Conservation (phyloP, 805 yeast genomes). For the Pichia heedii region DNA sequence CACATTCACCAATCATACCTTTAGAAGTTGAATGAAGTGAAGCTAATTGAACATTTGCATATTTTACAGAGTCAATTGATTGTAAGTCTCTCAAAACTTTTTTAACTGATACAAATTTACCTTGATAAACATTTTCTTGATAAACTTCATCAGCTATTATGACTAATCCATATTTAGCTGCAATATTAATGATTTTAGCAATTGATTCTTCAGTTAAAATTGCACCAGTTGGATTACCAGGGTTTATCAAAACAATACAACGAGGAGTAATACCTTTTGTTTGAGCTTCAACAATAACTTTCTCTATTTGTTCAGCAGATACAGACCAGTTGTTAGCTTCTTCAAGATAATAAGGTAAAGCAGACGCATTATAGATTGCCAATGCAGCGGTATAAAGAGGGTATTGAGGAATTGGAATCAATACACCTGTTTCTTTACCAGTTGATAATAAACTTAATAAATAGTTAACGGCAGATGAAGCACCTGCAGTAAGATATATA, state of each 20-base stretch:
- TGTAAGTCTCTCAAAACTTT: conserved; percentile 64
- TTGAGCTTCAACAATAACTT: conserved; percentile 39
- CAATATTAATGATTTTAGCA: conserved; percentile 61
- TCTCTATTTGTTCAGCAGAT: conserved; percentile 54
- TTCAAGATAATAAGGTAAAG: conserved; percentile 79
- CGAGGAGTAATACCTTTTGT: conserved; percentile 53
- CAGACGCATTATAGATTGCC: conserved; percentile 71
- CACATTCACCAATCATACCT: conserved; percentile 98
- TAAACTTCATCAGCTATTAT: conserved; percentile 97
- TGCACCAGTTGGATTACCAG: conserved; percentile 98
- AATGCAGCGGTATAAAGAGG: conserved; percentile 95
- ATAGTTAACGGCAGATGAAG: conserved; percentile 86
- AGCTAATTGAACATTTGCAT: conserved; percentile 73
- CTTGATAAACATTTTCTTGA: conserved; percentile 82
- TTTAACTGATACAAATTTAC: conserved; percentile 78
- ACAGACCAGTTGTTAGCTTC: conserved; percentile 83
- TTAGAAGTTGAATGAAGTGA: conserved; percentile 96
- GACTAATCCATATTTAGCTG: conserved; percentile 77
- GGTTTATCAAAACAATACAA: conserved; percentile 87
- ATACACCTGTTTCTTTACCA: conserved; percentile 63
- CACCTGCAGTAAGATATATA: conserved; percentile 86
- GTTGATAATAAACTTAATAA: conserved; percentile 61
- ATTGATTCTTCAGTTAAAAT: conserved; percentile 59
- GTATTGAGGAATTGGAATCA: conserved; percentile 97
- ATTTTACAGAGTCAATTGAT: conserved; percentile 37